phyloP scores from a whole-genome alignment of 176 grass and related monocot genomes.

The Triticum monococcum region DNA sequence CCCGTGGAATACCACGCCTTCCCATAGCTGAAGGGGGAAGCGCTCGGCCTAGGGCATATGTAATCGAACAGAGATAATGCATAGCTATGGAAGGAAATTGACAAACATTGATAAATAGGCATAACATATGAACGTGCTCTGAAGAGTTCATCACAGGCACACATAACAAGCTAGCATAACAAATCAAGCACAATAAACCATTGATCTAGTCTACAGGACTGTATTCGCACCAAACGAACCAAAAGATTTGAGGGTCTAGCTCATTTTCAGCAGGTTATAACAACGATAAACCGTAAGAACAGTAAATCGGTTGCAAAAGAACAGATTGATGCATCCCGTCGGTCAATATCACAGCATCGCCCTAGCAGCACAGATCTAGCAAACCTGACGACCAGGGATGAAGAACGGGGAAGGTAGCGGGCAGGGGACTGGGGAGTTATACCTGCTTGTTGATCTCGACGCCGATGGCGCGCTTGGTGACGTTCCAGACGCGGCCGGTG shows the following conservation, averaged over 20 bases:
- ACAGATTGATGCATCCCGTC: no score
- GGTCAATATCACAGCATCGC: no score
- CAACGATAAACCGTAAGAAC: not conserved
- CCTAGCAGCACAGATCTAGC: conserved; percentile 20
- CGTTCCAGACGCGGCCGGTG: conserved; percentile 79
- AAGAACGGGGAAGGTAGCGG: not conserved
- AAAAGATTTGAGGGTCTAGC: not conserved
- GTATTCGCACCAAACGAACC: not conserved
- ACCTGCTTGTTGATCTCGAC: conserved; percentile 99
- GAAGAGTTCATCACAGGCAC: no score
- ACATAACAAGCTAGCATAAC: not conserved
- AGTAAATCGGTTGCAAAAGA: no score
- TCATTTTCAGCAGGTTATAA: no score
- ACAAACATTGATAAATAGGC: no score
- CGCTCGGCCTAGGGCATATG: conserved; percentile 81
- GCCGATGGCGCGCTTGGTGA: conserved; percentile 96
- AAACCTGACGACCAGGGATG: not conserved
- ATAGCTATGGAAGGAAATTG: not conserved
- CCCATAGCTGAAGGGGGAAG: conserved; percentile 63
- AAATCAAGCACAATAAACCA: not conserved
- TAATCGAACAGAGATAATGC: not conserved
- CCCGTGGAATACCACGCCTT: conserved; percentile 90
- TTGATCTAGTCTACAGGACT: not conserved
- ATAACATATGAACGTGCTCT: not conserved
- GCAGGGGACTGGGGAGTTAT: not conserved